Evolutionary conservation across 805 yeast species (phyloP), one percentile per base, ranked within the genome.

Genomic region (Tetrapisispora nanseiensis): DNA sequence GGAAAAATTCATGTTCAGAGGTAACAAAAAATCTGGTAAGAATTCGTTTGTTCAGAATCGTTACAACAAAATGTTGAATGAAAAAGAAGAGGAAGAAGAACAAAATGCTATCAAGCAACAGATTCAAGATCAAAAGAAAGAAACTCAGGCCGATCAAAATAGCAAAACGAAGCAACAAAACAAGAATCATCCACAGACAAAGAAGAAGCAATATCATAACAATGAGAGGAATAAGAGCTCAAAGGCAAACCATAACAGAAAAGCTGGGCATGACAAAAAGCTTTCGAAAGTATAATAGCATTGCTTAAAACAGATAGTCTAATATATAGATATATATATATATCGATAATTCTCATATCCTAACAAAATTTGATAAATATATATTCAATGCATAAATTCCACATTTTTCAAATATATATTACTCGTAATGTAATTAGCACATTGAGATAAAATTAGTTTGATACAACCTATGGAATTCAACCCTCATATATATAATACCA

Each of bases 211-310:
- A 32, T 61, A 66, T 20, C 69, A 70, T 6, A 62, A 67, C 38
- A 75, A 78, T 43, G 79, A 72, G 42, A 71, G 73, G 50, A 68
- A 76, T 42, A 82, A 80, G 59, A 70, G 79, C 2, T 59, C 69
- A 2, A 67, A 59, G 33, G 84, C 77, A 1, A 82, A 81, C 51
- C 87, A 81, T 54, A 79, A 76, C 54, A 65, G 90, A 42, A 82
- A 79, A 51, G 41, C 67, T 2, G 82, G 75, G 0, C 83, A 77
- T 54, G 76, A 71, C 50, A 77, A 70, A 52, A 83, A 80, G 52
- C 54, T 74, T 54, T 50, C 56, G 6, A 40, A 35, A 11, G 33
- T 18, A 26, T 27, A 36, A 20, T 13, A 20, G 10, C 3, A n/a
- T 6, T 29, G 5, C 24, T 20, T 33, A n/a, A n/a, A n/a, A n/a